These are phyloP conservation scores for Lobosporangium transversale DNA, from an alignment of 192 early-diverging fungal species.

Conservation along the genomic window DNA sequence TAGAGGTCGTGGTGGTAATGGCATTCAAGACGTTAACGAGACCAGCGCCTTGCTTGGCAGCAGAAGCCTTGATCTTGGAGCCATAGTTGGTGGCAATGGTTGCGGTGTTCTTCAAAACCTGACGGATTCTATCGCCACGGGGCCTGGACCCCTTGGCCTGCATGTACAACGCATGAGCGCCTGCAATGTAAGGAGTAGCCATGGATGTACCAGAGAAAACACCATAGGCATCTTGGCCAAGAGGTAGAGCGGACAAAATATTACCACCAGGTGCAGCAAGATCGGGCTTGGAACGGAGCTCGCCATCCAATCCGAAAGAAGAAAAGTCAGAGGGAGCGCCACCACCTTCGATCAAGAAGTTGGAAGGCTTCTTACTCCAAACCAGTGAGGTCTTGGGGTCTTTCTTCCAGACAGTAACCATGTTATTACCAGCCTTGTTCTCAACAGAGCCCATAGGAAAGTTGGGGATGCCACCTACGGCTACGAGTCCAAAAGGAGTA, in stretches of 20 bases:
- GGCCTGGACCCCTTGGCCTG: slow-evolving; percentile 28
- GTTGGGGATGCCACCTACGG: slow-evolving; percentile 18
- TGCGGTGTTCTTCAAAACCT: slow-evolving; percentile 41
- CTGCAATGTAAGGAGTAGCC: slow-evolving; percentile 57
- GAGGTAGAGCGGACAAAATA: slow-evolving; percentile 52
- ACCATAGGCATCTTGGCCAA: slow-evolving; percentile 22
- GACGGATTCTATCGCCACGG: slow-evolving; percentile 27
- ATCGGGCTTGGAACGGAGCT: slow-evolving; percentile 68
- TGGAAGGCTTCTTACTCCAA: slow-evolving; percentile 14
- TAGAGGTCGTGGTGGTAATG: slow-evolving; percentile 18
- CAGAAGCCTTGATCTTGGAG: slow-evolving; percentile 29
- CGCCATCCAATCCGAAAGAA: slow-evolving; percentile 71
- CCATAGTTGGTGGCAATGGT: slow-evolving; percentile 8
- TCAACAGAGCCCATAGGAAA: slow-evolving; percentile 51
- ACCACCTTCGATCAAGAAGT: slow-evolving; percentile 12
- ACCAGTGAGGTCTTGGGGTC: slow-evolving; percentile 3
- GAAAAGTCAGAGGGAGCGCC: slow-evolving; percentile 69
- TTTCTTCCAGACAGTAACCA: slow-evolving; percentile 33
- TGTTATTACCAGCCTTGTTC: slow-evolving; percentile 46
- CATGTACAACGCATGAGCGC: slow-evolving; percentile 43
- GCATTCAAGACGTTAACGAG: slow-evolving; percentile 44
- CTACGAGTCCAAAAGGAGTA: slow-evolving; percentile 45
- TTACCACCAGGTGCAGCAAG: slow-evolving; percentile 62
- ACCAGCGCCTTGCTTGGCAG: slow-evolving; percentile 51
- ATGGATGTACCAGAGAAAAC: slow-evolving; percentile 56